Evolutionary conservation across 306 rosid species (phyloP), one percentile per base, ranked within the genome.

Genomic region (Fragaria vesca): DNA sequence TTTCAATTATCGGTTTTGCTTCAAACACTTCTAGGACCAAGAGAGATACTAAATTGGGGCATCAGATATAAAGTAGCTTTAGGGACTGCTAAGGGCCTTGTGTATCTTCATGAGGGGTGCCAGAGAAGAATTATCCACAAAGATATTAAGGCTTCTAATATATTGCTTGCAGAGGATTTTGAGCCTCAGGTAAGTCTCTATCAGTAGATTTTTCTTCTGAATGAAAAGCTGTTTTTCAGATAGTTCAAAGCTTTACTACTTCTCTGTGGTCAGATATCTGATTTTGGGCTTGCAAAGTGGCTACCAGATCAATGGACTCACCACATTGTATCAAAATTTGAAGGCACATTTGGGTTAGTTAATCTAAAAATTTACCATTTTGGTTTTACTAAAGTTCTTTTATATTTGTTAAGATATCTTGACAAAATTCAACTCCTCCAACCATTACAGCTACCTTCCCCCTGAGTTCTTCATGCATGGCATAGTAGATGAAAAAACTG

Each of bases 391-490:
- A 26, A 54, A 8, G 3, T 46, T 46, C 55, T 71, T 73, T 80
- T 55, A 43, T 43, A 45, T 47, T 74, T 66, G 43, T 69, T 40
- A 21, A 48, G 62, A n/a, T 34, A 38, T 62, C 11, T 68, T 69
- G 61, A 76, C 85, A 76, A 61, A 8, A 16, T 76, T 71, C 55
- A 8, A 38, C 76, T 74, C 57, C 47, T 38, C 18, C 10, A 55
- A 82, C 78, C 77, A 80, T 76, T 80, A 77, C 87, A 96, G 99
- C 21, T 96, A 96, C 80, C 98, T 96, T 86, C 99, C 99, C 81
- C 99, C 99, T 5, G 99, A 96, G 87, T 93, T 88, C 88, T 93
- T 96, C 92, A 90, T 96, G 99, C 97, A 96, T 66, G 99, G 99
- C 8, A 90, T 96, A 79, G 98, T 93, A 46, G 98, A 96, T 81